A percentile compares a stretch with the other conserved stretches of the same genome.
phyloP scores from a whole-genome alignment of 495 filamentous ascomycete species.

The Ascobolus immersus region DNA sequence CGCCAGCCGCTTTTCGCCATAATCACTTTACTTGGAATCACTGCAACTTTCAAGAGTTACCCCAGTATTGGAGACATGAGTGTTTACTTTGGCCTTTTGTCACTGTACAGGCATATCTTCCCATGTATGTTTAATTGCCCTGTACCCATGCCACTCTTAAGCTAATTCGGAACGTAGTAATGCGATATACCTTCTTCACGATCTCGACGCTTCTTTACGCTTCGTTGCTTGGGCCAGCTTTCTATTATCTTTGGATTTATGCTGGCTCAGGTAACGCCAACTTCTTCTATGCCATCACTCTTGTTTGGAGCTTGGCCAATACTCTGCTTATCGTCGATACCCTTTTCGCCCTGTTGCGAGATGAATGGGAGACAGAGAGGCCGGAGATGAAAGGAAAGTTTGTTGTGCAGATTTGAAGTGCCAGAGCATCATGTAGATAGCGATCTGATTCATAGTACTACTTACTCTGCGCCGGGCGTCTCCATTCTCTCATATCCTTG shows the following conservation, averaged over 20 bases:
- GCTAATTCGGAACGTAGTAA: slow-evolving; percentile 25
- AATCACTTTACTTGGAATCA: slow-evolving; percentile 57
- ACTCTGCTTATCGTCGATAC: slow-evolving; percentile 55
- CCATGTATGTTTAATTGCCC: slow-evolving; percentile 33
- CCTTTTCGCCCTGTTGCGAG: slow-evolving; percentile 63
- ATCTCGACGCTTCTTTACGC: slow-evolving; percentile 62
- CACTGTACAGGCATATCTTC: slow-evolving; percentile 83
- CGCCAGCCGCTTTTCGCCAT: slow-evolving; percentile 67
- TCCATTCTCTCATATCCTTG: no score
- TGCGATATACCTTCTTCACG: slow-evolving; percentile 80
- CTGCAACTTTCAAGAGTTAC: slow-evolving; percentile 87
- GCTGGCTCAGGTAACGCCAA: slow-evolving; percentile 94
- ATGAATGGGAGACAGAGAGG: slow-evolving; percentile 83
- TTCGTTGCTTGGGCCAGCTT: slow-evolving; percentile 69
- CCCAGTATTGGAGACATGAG: slow-evolving; percentile 72
- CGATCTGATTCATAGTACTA: no score
- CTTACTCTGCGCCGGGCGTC: no score
- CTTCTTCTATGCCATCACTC: slow-evolving; percentile 96
- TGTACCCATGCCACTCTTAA: slow-evolving; percentile 2
- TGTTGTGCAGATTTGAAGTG: slow-evolving; percentile 68
- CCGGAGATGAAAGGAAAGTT: slow-evolving; percentile 75
- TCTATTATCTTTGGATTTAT: slow-evolving; percentile 97
- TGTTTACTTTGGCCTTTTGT: slow-evolving; percentile 56
- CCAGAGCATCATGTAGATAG: no score
- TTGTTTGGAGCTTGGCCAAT: slow-evolving; percentile 81